Conservation (phyloP, 164 flowering plant species). For the Macadamia tetraphylla region DNA sequence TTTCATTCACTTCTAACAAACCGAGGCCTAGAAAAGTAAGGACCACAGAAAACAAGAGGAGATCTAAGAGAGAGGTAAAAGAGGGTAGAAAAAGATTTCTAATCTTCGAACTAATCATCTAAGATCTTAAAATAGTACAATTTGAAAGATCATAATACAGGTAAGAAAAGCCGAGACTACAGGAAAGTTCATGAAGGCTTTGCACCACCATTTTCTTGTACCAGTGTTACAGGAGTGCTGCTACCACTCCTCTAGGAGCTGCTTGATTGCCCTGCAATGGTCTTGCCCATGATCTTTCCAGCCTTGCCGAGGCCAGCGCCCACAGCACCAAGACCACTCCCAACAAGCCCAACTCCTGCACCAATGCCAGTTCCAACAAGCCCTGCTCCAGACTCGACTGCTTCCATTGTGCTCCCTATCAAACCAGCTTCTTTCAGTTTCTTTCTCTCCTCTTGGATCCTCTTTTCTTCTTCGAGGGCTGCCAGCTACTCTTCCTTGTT, state of each 20-base stretch:
- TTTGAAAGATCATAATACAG: too few species aligned
- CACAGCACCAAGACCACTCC: conserved; percentile 49
- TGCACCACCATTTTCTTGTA: conserved; percentile 57
- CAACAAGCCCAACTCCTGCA: conserved; percentile 63
- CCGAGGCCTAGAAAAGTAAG: too few species aligned
- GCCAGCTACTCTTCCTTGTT: conserved; percentile 79
- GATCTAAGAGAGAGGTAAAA: too few species aligned
- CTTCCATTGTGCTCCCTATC: conserved; percentile 96
- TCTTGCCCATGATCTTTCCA: conserved; percentile 87
- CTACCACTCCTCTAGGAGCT: conserved; percentile 49
- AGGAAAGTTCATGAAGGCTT: conserved; percentile 10
- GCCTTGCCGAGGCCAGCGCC: conserved; percentile 77
- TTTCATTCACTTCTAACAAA: too few species aligned
- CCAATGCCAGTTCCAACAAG: conserved; percentile 50
- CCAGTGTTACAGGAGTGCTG: conserved; percentile 42
- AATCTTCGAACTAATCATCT: too few species aligned
- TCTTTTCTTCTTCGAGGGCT: conserved; percentile 89
- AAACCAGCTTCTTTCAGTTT: conserved; percentile 76
- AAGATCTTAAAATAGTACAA: too few species aligned
- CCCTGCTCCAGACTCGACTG: conserved; percentile 66
- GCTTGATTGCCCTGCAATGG: conserved; percentile 64
- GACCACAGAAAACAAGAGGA: too few species aligned
- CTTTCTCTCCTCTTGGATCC: conserved; percentile 65
- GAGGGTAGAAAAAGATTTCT: too few species aligned
- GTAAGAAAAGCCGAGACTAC: too few species aligned